Conservation (phyloP, 192 early-diverging fungal genomes). For the Diversispora epigaea region DNA sequence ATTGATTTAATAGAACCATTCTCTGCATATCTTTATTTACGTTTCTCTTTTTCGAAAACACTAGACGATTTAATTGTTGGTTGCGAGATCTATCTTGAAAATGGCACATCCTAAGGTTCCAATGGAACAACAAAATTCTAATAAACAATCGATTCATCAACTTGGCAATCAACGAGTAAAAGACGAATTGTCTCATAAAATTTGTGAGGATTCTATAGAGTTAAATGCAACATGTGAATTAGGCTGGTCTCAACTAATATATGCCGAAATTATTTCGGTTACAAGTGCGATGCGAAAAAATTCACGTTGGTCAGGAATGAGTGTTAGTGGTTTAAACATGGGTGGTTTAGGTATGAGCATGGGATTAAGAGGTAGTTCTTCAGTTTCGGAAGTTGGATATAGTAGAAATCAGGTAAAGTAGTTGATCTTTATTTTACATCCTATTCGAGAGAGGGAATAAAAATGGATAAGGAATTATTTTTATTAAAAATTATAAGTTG, state of each 20-base stretch:
- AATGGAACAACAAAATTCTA: too few species aligned
- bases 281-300: constrained; percentile 80
- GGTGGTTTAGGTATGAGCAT: constrained; percentile 59
- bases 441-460: not conserved
- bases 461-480: not conserved
- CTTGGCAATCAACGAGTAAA: too few species aligned
- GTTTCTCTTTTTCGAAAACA: too few species aligned
- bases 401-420: constrained; percentile 49
- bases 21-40: too few species aligned
- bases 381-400: constrained; percentile 44
- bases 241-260: constrained; percentile 67
- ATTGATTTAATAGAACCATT: too few species aligned
- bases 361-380: constrained; percentile 51
- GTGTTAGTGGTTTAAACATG: constrained; percentile 57
- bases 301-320: constrained; percentile 71
- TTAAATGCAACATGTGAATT: constrained; percentile 51
- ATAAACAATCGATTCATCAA: too few species aligned
- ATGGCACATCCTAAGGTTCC: too few species aligned
- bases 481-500: not conserved
- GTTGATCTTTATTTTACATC: not conserved
- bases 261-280: constrained; percentile 74
- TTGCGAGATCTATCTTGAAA: too few species aligned
- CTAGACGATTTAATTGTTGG: too few species aligned
- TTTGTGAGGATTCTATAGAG: too few species aligned
- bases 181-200: too few species aligned